Evolutionary conservation across 148 eudicot genomes (phyloP), one percentile per base, ranked within the genome.

Genomic region (Chenopodium berlandieri): DNA sequence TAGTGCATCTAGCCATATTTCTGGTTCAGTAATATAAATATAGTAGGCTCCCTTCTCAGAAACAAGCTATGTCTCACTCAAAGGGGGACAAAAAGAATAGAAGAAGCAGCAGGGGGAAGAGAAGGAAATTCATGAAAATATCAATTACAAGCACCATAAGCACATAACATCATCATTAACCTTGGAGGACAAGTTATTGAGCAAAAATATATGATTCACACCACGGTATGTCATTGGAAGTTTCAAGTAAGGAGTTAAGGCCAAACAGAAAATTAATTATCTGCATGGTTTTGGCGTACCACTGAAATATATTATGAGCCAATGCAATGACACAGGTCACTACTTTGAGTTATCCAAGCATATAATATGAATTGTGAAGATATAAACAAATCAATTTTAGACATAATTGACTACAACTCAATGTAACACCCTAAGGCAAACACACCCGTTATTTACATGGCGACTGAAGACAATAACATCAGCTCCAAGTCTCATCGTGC

Each of bases 401-500:
- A 56, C 20, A 56, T 16, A 19, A 56, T 56, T 62, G 23, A 60
- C 34, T 40, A 60, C 14, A 71, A 56, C 1, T 58, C 37, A 34
- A 34, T 34, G 37, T 34, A 34, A 34, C 37, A 34, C 37, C 4
- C 20, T 9, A 37, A n/a, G 44, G 25, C 62, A 56, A 32, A 75
- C 34, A 58, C 84, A 58, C 98, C 92, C 86, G 54, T 84, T 76
- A 54, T 74, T 78, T 7, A 34, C 75, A 76, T 80, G 83, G 46
- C 93, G 89, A 82, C 91, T 92, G 92, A 94, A 94, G 81, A 92
- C 94, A 70, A 94, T 85, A 78, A 89, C 98, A 86, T 94, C 98
- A 68, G 98, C 93, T 84, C 98, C 97, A 78, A 94, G 98, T 84
- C 98, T 87, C 98, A 94, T 94, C 9, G 98, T 82, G 87, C 98